A percentile compares a stretch with the other conserved stretches of the same genome.
These are phyloP conservation scores for Agaricus sinodeliciosus DNA, from an alignment of 768 basidiomycete species.

Conservation along the genomic window DNA sequence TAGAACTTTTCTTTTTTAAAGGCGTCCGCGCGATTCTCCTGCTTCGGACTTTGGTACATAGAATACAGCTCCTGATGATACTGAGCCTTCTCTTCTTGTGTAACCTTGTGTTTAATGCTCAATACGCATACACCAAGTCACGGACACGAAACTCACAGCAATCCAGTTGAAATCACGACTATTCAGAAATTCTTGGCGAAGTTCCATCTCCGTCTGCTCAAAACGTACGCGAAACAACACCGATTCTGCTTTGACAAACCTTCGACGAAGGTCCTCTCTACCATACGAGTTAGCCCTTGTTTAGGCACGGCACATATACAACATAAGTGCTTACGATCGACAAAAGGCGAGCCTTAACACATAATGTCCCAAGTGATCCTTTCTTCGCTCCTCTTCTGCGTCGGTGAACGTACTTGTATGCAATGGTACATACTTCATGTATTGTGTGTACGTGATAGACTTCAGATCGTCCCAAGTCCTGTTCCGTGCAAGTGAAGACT, in stretches of 20 bases:
- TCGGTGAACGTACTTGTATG: slow-evolving; percentile 40
- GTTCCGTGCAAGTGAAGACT: slow-evolving; percentile 82
- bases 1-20: slow-evolving; percentile 59
- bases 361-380: slow-evolving; percentile 90
- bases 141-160: slow-evolving; percentile 31
- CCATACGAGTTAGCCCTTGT: background rate
- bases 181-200: slow-evolving; percentile 60
- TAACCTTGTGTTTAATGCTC: slow-evolving; percentile 37
- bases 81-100: slow-evolving; percentile 44
- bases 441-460: slow-evolving; percentile 52
- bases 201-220: slow-evolving; percentile 50
- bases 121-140: background rate
- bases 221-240: slow-evolving; percentile 81
- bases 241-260: slow-evolving; percentile 87
- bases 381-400: slow-evolving; percentile 59
- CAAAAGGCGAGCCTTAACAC: slow-evolving; percentile 93
- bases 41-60: slow-evolving; percentile 33
- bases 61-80: slow-evolving; percentile 43
- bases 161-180: slow-evolving; percentile 62
- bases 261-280: slow-evolving; percentile 83
- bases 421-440: slow-evolving; percentile 73
- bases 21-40: slow-evolving; percentile 24
- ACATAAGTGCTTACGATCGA: slow-evolving; percentile 66
- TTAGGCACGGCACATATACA: background rate
- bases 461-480: slow-evolving; percentile 74